phyloP scores from a whole-genome alignment of 1,284 basidiomycete species.

The Mrakiaceae sp. region DNA sequence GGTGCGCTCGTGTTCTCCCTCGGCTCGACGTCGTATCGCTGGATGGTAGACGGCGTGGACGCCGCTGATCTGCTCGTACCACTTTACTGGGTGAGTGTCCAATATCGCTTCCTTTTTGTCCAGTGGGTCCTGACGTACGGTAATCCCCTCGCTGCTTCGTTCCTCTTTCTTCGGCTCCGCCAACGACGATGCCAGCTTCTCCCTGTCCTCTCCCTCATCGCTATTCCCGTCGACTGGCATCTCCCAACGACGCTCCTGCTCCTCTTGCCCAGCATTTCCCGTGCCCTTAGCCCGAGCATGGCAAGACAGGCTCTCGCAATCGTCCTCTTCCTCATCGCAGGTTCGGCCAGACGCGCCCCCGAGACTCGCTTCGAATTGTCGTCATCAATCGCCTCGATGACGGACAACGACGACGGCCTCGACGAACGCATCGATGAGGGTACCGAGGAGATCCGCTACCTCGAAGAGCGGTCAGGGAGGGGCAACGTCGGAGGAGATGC shows the following conservation, averaged over 20 bases:
- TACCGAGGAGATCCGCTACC: background rate
- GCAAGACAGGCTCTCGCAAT: background rate
- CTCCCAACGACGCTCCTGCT: background rate
- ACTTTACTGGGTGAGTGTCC: background rate
- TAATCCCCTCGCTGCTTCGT: background rate
- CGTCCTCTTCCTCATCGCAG: background rate
- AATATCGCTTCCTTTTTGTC: background rate
- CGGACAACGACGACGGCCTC: background rate
- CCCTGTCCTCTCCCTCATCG: background rate
- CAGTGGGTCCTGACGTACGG: no score
- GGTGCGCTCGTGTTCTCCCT: no score
- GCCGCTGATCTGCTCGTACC: no score
- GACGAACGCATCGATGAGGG: background rate
- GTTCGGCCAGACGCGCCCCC: background rate
- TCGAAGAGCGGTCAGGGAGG: background rate
- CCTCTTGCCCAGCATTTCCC: background rate
- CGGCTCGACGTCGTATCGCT: no score
- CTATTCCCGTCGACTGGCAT: background rate
- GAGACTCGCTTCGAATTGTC: background rate
- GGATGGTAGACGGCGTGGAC: no score
- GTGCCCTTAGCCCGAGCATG: background rate
- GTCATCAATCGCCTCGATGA: background rate
- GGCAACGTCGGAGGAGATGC: background rate
- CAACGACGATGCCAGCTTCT: background rate
- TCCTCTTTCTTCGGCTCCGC: background rate